Conservation (phyloP, 2,329 filamentous ascomycete genomes). For the Aspergillus candidus region DNA sequence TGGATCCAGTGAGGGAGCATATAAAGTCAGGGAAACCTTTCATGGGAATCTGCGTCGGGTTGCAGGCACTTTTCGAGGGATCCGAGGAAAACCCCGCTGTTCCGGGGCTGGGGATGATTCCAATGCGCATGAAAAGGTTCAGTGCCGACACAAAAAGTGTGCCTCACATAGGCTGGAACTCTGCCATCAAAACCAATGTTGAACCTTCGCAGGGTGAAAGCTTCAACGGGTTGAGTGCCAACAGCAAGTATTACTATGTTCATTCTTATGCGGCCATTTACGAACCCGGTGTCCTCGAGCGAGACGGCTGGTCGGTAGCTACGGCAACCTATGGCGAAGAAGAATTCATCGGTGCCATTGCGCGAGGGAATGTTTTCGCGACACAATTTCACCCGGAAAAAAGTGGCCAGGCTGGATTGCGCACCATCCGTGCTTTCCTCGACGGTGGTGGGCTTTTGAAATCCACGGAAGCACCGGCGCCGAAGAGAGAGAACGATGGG, state of each 20-base stretch:
- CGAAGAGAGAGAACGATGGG: slow-evolving; percentile 49
- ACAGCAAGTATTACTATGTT: slow-evolving; percentile 97
- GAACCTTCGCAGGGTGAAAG: slow-evolving; percentile 42
- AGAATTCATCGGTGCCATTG: slow-evolving; percentile 85
- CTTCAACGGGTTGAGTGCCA: slow-evolving; percentile 71
- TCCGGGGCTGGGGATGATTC: slow-evolving; percentile 69
- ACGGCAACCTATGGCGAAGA: slow-evolving; percentile 82
- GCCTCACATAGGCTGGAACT: slow-evolving; percentile 99
- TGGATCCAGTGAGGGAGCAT: slow-evolving; percentile 74
- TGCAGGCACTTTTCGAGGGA: slow-evolving; percentile 83
- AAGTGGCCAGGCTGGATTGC: slow-evolving; percentile 80
- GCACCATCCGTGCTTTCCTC: slow-evolving; percentile 79
- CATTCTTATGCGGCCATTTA: slow-evolving; percentile 89
- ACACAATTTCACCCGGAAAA: slow-evolving; percentile 99
- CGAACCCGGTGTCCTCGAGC: slow-evolving; percentile 64
- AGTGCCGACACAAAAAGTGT: slow-evolving; percentile 74
- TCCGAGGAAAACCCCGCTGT: slow-evolving; percentile 72
- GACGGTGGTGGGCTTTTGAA: slow-evolving; percentile 58
- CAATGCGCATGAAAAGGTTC: slow-evolving; percentile 67
- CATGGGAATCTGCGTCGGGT: slow-evolving; percentile 92
- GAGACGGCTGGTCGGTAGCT: slow-evolving; percentile 83
- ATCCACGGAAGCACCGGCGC: slow-evolving; percentile 35
- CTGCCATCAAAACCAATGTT: slow-evolving; percentile 55
- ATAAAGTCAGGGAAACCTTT: slow-evolving; percentile 91
- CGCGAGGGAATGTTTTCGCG: slow-evolving; percentile 75